A percentile compares a stretch with the other conserved stretches of the same genome.
phyloP scores from a whole-genome alignment of 1,139 yeast species.

The Debaryomycetaceae sp. region DNA sequence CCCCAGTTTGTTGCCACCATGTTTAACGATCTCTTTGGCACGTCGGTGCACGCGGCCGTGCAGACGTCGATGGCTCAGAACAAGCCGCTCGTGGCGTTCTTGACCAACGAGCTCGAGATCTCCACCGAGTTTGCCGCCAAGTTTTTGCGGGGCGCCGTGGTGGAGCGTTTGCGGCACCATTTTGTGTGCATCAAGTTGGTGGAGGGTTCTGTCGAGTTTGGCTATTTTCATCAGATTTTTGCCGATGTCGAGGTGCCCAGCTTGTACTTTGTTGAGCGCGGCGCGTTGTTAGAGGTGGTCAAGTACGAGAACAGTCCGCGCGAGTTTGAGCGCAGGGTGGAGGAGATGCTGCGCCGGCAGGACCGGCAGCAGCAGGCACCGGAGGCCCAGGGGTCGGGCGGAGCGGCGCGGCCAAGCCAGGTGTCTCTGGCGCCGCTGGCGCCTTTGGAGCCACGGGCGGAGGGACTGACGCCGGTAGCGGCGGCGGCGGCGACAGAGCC shows the following conservation, averaged over 20 bases:
- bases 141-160: constrained; percentile 10
- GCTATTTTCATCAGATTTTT: constrained; percentile 47
- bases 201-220: constrained; percentile 44
- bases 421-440: not conserved
- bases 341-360: constrained; percentile 13
- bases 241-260: constrained; percentile 44
- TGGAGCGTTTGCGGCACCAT: constrained; percentile 12
- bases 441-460: not conserved
- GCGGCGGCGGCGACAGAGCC: not conserved
- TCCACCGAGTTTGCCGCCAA: constrained; percentile 22
- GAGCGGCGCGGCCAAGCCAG: not conserved
- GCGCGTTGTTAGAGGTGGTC: constrained; percentile 42
- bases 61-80: constrained; percentile 26
- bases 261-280: constrained; percentile 43
- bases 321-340: constrained; percentile 22
- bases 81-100: constrained; percentile 40
- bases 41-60: constrained; percentile 41
- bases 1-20: no score
- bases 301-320: constrained; percentile 22
- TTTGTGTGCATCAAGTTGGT: constrained; percentile 43
- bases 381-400: not conserved
- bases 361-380: not conserved
- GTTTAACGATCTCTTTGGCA: constrained; percentile 16
- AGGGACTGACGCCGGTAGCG: not conserved
- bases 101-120: constrained; percentile 20